Evolutionary conservation across 129 eudicot genomes (phyloP), one percentile per base, ranked within the genome.

Genomic region (Artemisia tridentata): DNA sequence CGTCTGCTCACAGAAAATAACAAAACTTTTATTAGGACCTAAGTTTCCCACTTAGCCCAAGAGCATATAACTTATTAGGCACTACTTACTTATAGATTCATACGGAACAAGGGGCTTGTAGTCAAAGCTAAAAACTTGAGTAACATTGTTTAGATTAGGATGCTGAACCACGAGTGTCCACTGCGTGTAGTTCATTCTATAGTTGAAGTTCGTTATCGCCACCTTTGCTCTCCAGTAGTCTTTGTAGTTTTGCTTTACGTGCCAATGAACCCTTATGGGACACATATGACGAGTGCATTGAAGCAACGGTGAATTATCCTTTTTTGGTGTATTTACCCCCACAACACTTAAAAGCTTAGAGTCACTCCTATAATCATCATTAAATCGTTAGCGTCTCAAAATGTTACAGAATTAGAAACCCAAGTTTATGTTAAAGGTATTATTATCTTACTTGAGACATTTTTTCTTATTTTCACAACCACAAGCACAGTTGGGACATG

Each of bases 151-250:
- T 79, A 89, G 86, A 78, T 89, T 89, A 11, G 95, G 97, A 78
- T 90, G 97, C 65, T 90, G 97, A 60, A 81, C 84, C 41, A 87
- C 97, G 11, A 90, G 91, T n/a, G 95, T 87, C 97, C 97, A 87
- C n/a, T 80, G 85, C 2, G 88, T 83, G 78, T 78, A 85, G 84
- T 88, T 88, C 87, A 83, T 76, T 23, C 88, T 80, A 65, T 88
- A 85, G 79, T 88, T 88, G 78, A 88, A 88, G 73, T 88, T 88
- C 5, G 95, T 88, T 73, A 88, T 47, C 0, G 88, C 84, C 19
- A 88, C 81, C 85, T 88, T 88, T 21, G 78, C 87, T 7, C 96
- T 75, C 96, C 96, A 88, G 49, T 88, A 88, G 69, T 86, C 91
- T 84, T 83, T 85, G 81, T 88, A 88, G 76, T 86, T 86, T 47